These are phyloP conservation scores for Leucaena leucocephala DNA, from an alignment of 306 rosid genomes.

Conservation along the genomic window DNA sequence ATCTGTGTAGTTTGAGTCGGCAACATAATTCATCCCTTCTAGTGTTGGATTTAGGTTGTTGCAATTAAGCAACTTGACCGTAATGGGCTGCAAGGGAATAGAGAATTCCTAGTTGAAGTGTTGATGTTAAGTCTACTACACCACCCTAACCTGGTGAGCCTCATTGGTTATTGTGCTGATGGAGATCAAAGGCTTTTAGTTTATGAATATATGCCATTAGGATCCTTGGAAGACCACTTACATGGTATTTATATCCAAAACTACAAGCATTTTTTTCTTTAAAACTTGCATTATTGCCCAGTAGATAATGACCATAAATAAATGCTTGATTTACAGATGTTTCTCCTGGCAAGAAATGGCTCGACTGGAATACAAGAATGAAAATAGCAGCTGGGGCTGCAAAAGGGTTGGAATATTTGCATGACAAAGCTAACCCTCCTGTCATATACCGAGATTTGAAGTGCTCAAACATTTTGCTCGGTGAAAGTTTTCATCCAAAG, in stretches of 20 bases:
- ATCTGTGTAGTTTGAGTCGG: constrained; percentile 27
- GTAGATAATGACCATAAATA: constrained; percentile 6
- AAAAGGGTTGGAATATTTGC: constrained; percentile 87
- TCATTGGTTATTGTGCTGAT: constrained; percentile 96
- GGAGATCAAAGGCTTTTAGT: constrained; percentile 98
- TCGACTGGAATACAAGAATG: constrained; percentile 93
- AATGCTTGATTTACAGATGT: constrained; percentile 61
- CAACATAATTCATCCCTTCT: constrained; percentile 35
- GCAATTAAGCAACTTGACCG: constrained; percentile 99
- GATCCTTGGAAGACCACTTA: constrained; percentile 89
- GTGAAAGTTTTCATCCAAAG: constrained; percentile 82
- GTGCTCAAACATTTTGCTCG: constrained; percentile 94
- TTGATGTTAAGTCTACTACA: constrained; percentile 95
- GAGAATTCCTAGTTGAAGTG: constrained; percentile 96
- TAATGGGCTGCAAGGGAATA: constrained; percentile 91
- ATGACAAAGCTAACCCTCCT: constrained; percentile 93
- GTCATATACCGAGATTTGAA: constrained; percentile 91
- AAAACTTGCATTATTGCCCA: neutral
- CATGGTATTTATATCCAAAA: constrained; percentile 57
- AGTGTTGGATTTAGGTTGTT: constrained; percentile 62
- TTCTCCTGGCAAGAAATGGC: constrained; percentile 66
- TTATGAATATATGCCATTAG: constrained; percentile 91
- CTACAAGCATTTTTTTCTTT: neutral
- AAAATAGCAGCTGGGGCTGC: constrained; percentile 97
- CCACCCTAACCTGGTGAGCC: constrained; percentile 91